Evolutionary conservation across 2,329 filamentous ascomycete species (phyloP), one percentile per base, ranked within the genome.

Genomic region (Aspergillus eucalypticola): DNA sequence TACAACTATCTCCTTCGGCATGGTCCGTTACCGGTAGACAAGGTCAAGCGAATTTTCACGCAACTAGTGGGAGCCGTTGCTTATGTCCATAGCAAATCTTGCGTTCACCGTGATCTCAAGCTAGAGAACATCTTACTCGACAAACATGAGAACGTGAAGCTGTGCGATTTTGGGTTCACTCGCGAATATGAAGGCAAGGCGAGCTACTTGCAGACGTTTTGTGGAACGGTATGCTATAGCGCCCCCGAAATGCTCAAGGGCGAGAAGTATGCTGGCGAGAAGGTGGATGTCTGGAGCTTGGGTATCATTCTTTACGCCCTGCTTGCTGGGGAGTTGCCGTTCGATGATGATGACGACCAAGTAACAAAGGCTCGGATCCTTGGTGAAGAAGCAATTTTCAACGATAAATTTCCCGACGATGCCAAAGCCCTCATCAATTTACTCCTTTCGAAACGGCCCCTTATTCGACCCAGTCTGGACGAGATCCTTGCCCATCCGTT

Each of bases 211-310:
- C 94, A 98, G 76, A 99, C 95, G 1, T 99, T 96, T 77, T 99
- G 95, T 75, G 95, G 95, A 5, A 99, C 95, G 0, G 89, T 99
- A 64, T 98, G 94, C 79, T 99, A 99, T 77, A 96, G 92, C 57
- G 95, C 95, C 2, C 95, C 95, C 2, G 95, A 99, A 77, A 99
- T 99, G 95, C 83, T 99, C 42, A 96, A 95, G 75, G 95, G 93
- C 41, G 95, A 99, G 76, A 98, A 96, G 76, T 99, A 99, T 73
- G 95, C 93, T 0, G 94, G 92, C 25, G 92, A 97, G 79, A 98
- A 97, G 79, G 94, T 99, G 52, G 95, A 99, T 71, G 92, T 99
- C 4, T 99, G 95, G 95, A 98, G 94, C 76, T 90, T 93, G 73
- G 92, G 92, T 62, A 92, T 96, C 65, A 96, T 96, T 71, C 83